These are phyloP conservation scores for Cadophora sp. DNA, from an alignment of 2,329 filamentous ascomycete species.

Conservation along the genomic window DNA sequence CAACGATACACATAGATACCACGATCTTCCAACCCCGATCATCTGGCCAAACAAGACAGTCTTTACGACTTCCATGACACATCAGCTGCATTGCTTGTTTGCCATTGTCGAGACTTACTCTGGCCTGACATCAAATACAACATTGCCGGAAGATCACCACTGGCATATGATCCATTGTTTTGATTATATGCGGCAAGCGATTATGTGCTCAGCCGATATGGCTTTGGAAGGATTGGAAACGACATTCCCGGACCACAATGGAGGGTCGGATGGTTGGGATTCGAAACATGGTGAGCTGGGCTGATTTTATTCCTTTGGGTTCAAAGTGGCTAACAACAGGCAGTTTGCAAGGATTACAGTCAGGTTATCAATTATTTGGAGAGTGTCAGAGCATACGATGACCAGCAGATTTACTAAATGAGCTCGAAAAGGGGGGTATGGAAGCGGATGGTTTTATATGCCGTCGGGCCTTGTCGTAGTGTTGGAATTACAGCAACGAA, in stretches of 20 bases:
- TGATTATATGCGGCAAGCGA: conserved; percentile 33
- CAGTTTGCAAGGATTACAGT: conserved; percentile 52
- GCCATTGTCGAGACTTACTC: conserved; percentile 30
- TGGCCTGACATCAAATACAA: conserved; percentile 23
- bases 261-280: conserved; percentile 55
- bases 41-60: conserved; percentile 38
- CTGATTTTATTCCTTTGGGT: background rate
- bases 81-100: conserved; percentile 32
- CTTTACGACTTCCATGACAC: conserved; percentile 34
- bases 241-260: conserved; percentile 54
- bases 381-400: conserved; percentile 52
- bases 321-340: conserved; percentile 4
- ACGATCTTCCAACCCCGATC: conserved; percentile 47
- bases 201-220: conserved; percentile 34
- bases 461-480: no score
- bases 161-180: conserved; percentile 34
- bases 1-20: conserved; percentile 46
- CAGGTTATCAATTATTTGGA: conserved; percentile 52
- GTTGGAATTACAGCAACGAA: background rate
- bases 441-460: background rate
- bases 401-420: conserved; percentile 51
- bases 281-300: conserved; percentile 52
- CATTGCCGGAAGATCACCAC: conserved; percentile 28
- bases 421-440: background rate
- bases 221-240: conserved; percentile 48